phyloP scores from a whole-genome alignment of 2,329 filamentous ascomycete genomes.

The Aspergillus fumigatiaffinis region DNA sequence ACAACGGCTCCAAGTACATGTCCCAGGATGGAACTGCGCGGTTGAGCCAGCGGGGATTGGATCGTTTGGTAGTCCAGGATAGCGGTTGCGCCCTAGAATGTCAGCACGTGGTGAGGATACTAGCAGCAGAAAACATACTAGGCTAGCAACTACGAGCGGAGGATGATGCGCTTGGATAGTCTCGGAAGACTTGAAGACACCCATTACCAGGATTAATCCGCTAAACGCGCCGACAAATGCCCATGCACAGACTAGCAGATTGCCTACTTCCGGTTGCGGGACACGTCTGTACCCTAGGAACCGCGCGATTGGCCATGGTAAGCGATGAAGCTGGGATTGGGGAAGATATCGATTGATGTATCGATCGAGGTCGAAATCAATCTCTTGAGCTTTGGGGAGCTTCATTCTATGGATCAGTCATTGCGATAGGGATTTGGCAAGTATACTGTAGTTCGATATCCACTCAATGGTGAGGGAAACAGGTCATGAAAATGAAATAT shows the following conservation, averaged over 20 bases:
- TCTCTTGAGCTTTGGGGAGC: not conserved
- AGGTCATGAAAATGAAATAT: too few species aligned
- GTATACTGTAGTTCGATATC: too few species aligned
- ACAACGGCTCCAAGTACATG: constrained; percentile 30
- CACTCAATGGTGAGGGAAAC: too few species aligned
- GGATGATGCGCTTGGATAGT: not conserved
- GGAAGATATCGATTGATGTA: not conserved
- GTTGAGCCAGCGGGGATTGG: constrained; percentile 30
- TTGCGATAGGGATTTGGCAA: not conserved
- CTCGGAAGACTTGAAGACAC: not conserved
- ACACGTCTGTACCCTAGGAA: not conserved
- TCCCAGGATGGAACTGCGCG: constrained; percentile 29
- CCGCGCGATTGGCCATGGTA: not conserved
- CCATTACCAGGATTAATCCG: not conserved
- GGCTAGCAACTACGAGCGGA: not conserved
- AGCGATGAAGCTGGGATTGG: not conserved
- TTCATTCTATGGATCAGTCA: not conserved
- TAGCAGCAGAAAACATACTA: not conserved
- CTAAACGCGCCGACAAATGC: not conserved
- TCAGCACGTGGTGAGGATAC: not conserved
- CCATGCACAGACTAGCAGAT: not conserved
- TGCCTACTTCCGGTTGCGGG: not conserved
- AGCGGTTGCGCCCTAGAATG: constrained; percentile 26
- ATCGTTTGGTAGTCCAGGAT: constrained; percentile 31
- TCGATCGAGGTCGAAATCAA: not conserved